These are phyloP conservation scores for Datisca glomerata DNA, from an alignment of 306 rosid species.

Conservation along the genomic window DNA sequence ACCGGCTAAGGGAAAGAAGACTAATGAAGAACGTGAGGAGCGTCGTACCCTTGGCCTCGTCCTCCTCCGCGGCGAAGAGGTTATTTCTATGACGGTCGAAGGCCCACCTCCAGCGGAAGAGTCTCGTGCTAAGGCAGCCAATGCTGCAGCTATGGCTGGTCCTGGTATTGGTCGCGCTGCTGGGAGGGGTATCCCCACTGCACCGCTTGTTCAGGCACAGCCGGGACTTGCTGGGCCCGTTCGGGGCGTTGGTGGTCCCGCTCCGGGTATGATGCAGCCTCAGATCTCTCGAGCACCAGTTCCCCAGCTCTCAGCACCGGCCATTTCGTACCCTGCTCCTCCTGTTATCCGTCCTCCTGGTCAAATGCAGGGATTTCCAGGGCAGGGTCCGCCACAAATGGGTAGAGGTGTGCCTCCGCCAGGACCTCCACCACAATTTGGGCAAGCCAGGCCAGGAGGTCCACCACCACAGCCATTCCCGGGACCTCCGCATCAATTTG, in stretches of 20 bases:
- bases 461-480: slow-evolving; percentile 43
- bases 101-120: slow-evolving; percentile 97
- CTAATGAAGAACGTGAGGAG: slow-evolving; percentile 66
- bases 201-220: slow-evolving; percentile 75
- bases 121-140: slow-evolving; percentile 75
- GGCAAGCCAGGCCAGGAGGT: slow-evolving; percentile 48
- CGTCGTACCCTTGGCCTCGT: slow-evolving; percentile 97
- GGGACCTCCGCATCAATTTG: slow-evolving; percentile 63
- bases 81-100: slow-evolving; percentile 97
- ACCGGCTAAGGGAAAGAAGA: slow-evolving; percentile 70
- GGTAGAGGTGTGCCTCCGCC: slow-evolving; percentile 57
- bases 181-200: slow-evolving; percentile 70
- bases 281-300: slow-evolving; percentile 68
- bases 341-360: slow-evolving; percentile 72
- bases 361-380: slow-evolving; percentile 57
- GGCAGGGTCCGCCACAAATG: slow-evolving; percentile 53
- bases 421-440: slow-evolving; percentile 55
- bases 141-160: slow-evolving; percentile 73
- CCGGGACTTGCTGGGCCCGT: slow-evolving; percentile 91
- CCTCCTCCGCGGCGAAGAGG: slow-evolving; percentile 97
- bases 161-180: slow-evolving; percentile 89
- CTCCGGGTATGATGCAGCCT: slow-evolving; percentile 99
- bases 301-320: slow-evolving; percentile 61
- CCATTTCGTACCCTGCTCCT: slow-evolving; percentile 51
- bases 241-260: slow-evolving; percentile 92